Conservation (phyloP, 169 alveolate genomes). For the Babesia ovis region DNA sequence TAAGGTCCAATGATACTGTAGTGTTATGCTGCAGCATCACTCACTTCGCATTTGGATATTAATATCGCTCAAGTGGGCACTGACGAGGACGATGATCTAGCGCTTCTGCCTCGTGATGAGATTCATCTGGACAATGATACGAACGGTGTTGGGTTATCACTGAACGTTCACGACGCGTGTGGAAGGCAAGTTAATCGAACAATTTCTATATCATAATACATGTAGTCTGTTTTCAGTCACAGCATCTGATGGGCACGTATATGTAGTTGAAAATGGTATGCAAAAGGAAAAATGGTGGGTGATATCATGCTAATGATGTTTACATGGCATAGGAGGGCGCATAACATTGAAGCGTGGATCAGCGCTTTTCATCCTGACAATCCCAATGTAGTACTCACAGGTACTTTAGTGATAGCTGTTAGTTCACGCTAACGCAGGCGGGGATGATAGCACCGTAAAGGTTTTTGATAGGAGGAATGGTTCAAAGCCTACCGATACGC, state of each 20-base stretch:
- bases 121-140: slow-evolving; percentile 7
- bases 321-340: slow-evolving; percentile 31
- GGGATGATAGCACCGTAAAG: slow-evolving; percentile 39
- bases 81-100: background rate
- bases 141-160: slow-evolving; percentile 39
- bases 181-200: slow-evolving; percentile 16
- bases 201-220: background rate
- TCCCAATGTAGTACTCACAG: slow-evolving; percentile 41
- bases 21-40: slow-evolving; percentile 29
- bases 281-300: slow-evolving; percentile 10
- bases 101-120: background rate
- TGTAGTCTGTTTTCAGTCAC: slow-evolving; percentile 51
- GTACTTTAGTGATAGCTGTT: background rate
- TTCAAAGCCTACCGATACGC: background rate
- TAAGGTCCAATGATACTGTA: background rate
- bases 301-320: no score
- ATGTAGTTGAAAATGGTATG: slow-evolving; percentile 28
- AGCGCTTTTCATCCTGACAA: slow-evolving; percentile 51
- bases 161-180: slow-evolving; percentile 17
- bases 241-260: slow-evolving; percentile 37
- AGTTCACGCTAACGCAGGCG: slow-evolving; percentile 11
- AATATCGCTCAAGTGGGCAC: slow-evolving; percentile 5
- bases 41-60: slow-evolving; percentile 23
- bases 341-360: slow-evolving; percentile 52
- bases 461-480: slow-evolving; percentile 37